Conservation (phyloP, 805 yeast genomes). For the Starmerella apis region DNA sequence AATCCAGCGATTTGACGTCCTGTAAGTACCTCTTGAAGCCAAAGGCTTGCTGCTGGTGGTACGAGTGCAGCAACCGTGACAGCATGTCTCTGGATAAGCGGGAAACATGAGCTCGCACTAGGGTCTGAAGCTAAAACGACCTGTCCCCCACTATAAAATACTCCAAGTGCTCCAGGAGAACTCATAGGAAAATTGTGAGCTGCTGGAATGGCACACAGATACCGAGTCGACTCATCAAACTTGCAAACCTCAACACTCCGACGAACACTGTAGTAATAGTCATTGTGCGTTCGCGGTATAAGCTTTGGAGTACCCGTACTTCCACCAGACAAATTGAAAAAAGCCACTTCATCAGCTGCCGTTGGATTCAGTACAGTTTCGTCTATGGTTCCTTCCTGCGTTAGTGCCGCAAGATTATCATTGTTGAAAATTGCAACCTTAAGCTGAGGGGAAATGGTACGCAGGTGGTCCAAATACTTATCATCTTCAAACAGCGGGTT, state of each 20-base stretch:
- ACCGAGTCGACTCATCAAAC: constrained; percentile 4
- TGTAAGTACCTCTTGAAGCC: constrained; percentile 14
- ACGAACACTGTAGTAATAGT: constrained; percentile 17
- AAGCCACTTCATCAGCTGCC: constrained; percentile 15
- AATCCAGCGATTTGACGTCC: background rate
- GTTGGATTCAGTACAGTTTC: constrained; percentile 5
- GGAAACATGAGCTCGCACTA: constrained; percentile 15
- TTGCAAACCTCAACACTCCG: constrained; percentile 16
- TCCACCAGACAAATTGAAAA: constrained; percentile 18
- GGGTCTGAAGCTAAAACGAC: constrained; percentile 18
- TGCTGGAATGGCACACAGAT: constrained; percentile 17
- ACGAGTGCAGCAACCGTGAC: constrained; percentile 18
- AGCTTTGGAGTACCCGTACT: constrained; percentile 19
- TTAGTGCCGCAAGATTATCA: background rate
- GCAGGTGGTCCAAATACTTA: constrained; percentile 7
- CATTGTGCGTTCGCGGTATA: constrained; percentile 20
- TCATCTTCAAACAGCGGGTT: constrained; percentile 14
- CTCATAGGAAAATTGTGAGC: constrained; percentile 21
- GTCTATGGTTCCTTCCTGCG: background rate
- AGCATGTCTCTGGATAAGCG: constrained; percentile 11
- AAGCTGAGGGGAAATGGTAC: constrained; percentile 1
- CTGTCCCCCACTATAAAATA: constrained; percentile 13
- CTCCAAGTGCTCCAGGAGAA: constrained; percentile 19
- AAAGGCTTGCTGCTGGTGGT: constrained; percentile 19
- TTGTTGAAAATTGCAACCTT: background rate